phyloP scores from a whole-genome alignment of 495 filamentous ascomycete species.

The Penicillium desertorum region DNA sequence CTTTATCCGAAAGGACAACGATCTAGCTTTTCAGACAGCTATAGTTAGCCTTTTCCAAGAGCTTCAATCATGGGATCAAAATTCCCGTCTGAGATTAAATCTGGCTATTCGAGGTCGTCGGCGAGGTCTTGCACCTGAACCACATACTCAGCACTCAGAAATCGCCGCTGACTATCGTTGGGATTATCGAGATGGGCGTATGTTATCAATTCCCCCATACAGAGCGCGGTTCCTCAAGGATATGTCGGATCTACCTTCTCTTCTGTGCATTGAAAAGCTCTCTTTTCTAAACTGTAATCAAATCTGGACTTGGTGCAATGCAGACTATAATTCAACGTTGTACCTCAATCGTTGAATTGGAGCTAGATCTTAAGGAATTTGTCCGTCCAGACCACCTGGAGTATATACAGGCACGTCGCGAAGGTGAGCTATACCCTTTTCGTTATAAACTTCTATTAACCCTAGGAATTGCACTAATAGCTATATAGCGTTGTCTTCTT shows the following conservation, averaged over 20 bases:
- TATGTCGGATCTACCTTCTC: no score
- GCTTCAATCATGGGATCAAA: background rate
- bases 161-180: background rate
- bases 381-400: constrained; percentile 4
- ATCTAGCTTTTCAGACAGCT: background rate
- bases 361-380: constrained; percentile 1
- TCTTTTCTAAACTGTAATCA: no score
- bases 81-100: background rate
- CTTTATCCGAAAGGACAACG: background rate
- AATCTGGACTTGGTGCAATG: background rate
- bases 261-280: no score
- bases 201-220: background rate
- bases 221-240: background rate
- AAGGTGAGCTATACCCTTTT: constrained; percentile 2
- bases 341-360: background rate
- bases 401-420: constrained; percentile 1
- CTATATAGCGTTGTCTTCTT: no score
- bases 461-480: no score
- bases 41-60: background rate
- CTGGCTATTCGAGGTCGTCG: background rate
- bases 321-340: constrained; percentile 5
- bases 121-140: background rate
- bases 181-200: background rate
- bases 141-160: background rate
- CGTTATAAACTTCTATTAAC: no score